Evolutionary conservation across 2,329 filamentous ascomycete genomes (phyloP).

Genomic region (Penicillium digitatum): DNA sequence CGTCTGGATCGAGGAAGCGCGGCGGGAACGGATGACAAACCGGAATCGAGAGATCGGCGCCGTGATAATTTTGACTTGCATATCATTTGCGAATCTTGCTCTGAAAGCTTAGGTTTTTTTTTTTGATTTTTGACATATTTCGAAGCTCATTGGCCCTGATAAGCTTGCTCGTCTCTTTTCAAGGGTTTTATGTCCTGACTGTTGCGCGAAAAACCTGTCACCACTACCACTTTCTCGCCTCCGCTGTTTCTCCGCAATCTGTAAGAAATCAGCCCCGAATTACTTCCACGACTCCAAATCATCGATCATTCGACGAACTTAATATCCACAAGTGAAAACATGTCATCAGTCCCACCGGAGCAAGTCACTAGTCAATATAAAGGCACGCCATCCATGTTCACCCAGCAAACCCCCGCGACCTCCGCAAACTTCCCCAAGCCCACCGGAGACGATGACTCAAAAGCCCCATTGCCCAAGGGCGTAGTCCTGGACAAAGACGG

Average conservation of each 20-base stretch:
- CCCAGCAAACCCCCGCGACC: constrained; percentile 3
- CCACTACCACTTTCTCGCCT: not conserved
- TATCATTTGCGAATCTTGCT: not conserved
- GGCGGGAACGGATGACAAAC: constrained; percentile 17
- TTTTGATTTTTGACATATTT: not conserved
- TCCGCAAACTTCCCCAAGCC: constrained; percentile 18
- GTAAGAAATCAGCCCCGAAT: constrained; percentile 20
- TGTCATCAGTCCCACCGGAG: constrained; percentile 23
- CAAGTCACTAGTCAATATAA: constrained; percentile 19
- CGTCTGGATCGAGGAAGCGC: not conserved
- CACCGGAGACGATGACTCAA: constrained; percentile 23
- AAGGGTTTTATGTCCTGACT: not conserved
- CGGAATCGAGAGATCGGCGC: constrained; percentile 5
- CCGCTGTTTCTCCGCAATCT: constrained; percentile 10
- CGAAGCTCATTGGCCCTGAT: not conserved
- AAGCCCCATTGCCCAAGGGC: constrained; percentile 41
- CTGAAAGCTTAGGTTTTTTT: not conserved
- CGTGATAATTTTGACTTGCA: not conserved
- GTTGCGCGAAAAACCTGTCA: not conserved
- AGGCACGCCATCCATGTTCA: constrained; percentile 13
- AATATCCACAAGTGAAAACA: not conserved
- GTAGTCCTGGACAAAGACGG: constrained; percentile 50
- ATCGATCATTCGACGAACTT: not conserved
- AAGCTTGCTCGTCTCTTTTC: not conserved
- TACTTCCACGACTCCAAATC: not conserved